A percentile compares a stretch with the other conserved stretches of the same genome.
These are phyloP conservation scores for Polytolypa hystricis DNA, from an alignment of 2,329 filamentous ascomycete genomes.

Conservation along the genomic window DNA sequence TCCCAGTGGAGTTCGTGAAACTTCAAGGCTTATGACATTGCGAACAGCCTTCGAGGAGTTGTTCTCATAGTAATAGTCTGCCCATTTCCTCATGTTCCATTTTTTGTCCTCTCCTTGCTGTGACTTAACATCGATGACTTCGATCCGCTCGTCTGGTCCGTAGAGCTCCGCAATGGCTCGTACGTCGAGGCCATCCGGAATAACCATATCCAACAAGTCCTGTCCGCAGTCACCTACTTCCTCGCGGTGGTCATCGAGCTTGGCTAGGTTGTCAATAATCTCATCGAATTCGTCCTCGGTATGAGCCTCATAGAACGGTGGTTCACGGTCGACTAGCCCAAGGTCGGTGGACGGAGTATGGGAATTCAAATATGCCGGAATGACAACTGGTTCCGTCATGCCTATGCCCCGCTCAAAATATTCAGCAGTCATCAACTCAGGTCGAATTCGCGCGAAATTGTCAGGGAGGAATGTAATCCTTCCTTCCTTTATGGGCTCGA, in stretches of 20 bases:
- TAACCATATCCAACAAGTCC: slow-evolving; percentile 57
- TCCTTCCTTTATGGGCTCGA: slow-evolving; percentile 55
- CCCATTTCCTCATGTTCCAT: slow-evolving; percentile 57
- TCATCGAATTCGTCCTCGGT: slow-evolving; percentile 22
- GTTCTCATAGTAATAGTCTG: slow-evolving; percentile 55
- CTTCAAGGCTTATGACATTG: slow-evolving; percentile 59
- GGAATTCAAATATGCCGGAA: slow-evolving; percentile 51
- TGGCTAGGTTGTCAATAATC: slow-evolving; percentile 30
- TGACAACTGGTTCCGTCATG: slow-evolving; percentile 57
- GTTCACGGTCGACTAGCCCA: slow-evolving; percentile 15
- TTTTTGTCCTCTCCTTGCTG: slow-evolving; percentile 54
- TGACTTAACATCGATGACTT: slow-evolving; percentile 60
- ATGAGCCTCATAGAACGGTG: slow-evolving; percentile 23
- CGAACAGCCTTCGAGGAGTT: slow-evolving; percentile 50
- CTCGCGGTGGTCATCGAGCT: slow-evolving; percentile 21
- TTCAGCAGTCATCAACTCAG: slow-evolving; percentile 52
- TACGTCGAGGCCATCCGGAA: slow-evolving; percentile 53
- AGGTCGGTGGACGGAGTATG: slow-evolving; percentile 30
- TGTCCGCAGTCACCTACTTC: slow-evolving; percentile 50
- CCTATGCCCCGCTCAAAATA: slow-evolving; percentile 51
- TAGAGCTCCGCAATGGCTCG: slow-evolving; percentile 53
- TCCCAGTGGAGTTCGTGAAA: slow-evolving; percentile 53
- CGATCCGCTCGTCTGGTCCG: slow-evolving; percentile 50
- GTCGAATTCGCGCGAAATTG: slow-evolving; percentile 51
- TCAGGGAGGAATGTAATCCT: slow-evolving; percentile 51